Percentiles rank a stretch among this genome's conserved stretches.
Conservation (phyloP, 805 yeast genomes). For the Suhomyces vadensis region DNA sequence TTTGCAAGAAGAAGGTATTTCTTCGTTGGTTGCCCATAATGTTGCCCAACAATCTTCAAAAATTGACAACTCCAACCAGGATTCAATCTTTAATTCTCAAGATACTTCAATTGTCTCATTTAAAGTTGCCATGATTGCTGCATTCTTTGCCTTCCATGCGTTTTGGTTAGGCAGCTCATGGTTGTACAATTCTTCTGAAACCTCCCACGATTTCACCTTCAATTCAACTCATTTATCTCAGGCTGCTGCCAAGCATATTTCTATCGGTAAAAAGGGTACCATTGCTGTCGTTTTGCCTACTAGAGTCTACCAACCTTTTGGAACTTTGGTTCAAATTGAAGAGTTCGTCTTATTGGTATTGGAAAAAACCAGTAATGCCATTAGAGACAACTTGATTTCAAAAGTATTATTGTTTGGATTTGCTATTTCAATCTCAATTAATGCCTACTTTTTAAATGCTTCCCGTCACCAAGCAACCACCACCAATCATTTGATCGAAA, state of each 20-base stretch:
- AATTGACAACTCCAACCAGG: constrained; percentile 35
- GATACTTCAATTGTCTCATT: constrained; percentile 47
- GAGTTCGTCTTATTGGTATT: constrained; percentile 55
- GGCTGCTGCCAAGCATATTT: constrained; percentile 44
- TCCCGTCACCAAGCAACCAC: constrained; percentile 65
- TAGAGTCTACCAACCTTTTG: constrained; percentile 58
- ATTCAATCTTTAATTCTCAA: constrained; percentile 24
- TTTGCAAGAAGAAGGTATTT: constrained; percentile 90
- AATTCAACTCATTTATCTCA: constrained; percentile 35
- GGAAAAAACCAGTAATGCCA: constrained; percentile 61
- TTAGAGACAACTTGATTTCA: constrained; percentile 77
- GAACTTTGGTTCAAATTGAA: constrained; percentile 58
- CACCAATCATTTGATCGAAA: constrained; percentile 39
- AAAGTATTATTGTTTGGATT: constrained; percentile 73
- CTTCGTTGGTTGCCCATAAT: constrained; percentile 65
- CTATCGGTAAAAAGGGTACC: constrained; percentile 49
- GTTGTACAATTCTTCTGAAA: constrained; percentile 43
- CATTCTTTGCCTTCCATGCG: constrained; percentile 62
- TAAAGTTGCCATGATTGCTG: constrained; percentile 59
- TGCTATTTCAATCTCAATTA: constrained; percentile 73
- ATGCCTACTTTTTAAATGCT: constrained; percentile 82
- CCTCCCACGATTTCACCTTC: constrained; percentile 12
- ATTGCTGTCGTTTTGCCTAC: constrained; percentile 60
- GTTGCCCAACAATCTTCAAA: constrained; percentile 53
- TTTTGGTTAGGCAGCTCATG: constrained; percentile 72